Conservation (phyloP, 495 filamentous ascomycete species). For the Pyronema domesticum region DNA sequence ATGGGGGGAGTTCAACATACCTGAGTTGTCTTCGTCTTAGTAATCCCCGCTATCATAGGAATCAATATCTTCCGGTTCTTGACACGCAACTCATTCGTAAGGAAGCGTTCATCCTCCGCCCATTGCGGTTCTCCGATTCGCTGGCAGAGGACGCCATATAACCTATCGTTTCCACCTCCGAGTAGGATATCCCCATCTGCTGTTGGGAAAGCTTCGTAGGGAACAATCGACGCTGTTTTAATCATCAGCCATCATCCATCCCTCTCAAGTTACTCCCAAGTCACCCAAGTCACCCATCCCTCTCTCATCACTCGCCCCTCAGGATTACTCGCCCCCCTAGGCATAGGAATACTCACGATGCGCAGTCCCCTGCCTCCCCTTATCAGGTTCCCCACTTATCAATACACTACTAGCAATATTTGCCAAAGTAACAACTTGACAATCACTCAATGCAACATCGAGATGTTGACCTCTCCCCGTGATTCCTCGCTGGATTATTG, state of each 20-base stretch:
- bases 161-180: slow-evolving; percentile 80
- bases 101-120: slow-evolving; percentile 56
- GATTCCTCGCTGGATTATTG: slow-evolving; percentile 49
- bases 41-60: slow-evolving; percentile 53
- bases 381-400: slow-evolving; percentile 74
- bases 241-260: too few species aligned
- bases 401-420: slow-evolving; percentile 88
- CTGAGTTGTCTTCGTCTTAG: slow-evolving; percentile 54
- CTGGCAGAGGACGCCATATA: slow-evolving; percentile 76
- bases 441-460: slow-evolving; percentile 78
- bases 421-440: slow-evolving; percentile 77
- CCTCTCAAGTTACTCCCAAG: too few species aligned
- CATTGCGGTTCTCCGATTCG: slow-evolving; percentile 60
- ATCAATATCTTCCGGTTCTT: slow-evolving; percentile 61
- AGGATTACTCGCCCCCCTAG: background rate
- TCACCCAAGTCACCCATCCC: too few species aligned
- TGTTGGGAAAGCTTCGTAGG: slow-evolving; percentile 86
- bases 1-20: background rate
- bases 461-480: slow-evolving; percentile 78
- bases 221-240: slow-evolving; percentile 82
- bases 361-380: slow-evolving; percentile 83
- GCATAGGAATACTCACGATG: slow-evolving; percentile 48
- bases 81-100: slow-evolving; percentile 67
- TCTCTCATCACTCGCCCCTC: too few species aligned
- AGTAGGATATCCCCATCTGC: slow-evolving; percentile 78